Evolutionary conservation across 352 stramenopile genomes (phyloP), one percentile per base, ranked within the genome.

Genomic region (Phytopythium chamaehyphon): DNA sequence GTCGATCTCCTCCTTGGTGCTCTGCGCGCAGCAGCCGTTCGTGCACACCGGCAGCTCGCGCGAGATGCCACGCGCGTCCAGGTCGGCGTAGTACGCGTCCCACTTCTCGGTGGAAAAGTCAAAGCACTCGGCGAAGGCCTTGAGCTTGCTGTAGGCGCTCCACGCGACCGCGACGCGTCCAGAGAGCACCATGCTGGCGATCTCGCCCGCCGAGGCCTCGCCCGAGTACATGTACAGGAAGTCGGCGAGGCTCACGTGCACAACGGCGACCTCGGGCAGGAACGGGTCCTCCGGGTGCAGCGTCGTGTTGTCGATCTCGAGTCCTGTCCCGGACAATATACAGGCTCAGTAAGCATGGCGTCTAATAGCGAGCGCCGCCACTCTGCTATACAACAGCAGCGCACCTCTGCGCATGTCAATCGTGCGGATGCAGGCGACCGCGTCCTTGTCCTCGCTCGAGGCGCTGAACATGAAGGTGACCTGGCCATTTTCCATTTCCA

Each of bases 181-280:
- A 10, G 83, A 91, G 76, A 93, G 89, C 62, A 81, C 83, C 74
- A 93, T 89, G 12, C 80, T 71, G 0, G 83, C 83, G 39, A 93
- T 93, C 59, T 93, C 83, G 18, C 71, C 69, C 1, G 83, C 76
- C 1, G 76, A 87, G 4, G 81, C 76, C 24, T 91, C 76, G 40
- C 83, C 83, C 33, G 80, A 90, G 66, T 93, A 93, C 83, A 93
- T 93, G 70, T 84, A 90, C 40, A 93, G 60, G 47, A 93, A 93
- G 47, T 93, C 83, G 2, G 74, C 73, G 1, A 93, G 63, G 53
- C 74, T 90, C 43, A 93, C 73, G 55, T 81, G 64, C 38, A 93
- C 78, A 4, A 85, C 69, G 11, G 76, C 79, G n/a, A 78, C 73
- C n/a, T 88, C 73, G 1, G 64, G 62, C 22, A 77, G 47, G 38